Evolutionary conservation across 1,284 basidiomycete genomes (phyloP).

Genomic region (Ustilago crameri): DNA sequence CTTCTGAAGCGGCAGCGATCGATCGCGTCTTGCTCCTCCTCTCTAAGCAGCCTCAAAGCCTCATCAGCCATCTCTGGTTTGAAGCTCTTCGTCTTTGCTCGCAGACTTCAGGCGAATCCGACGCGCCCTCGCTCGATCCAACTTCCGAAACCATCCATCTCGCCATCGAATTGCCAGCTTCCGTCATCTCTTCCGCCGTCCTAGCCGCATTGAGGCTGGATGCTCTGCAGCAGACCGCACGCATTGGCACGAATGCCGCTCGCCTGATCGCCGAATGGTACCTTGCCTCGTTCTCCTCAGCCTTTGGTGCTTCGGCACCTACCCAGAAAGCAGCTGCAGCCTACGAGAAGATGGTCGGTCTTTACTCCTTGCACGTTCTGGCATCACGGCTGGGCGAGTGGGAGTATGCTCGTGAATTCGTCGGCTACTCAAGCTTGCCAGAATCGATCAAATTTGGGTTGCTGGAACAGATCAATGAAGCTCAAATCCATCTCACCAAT

Average conservation of each 20-base stretch:
- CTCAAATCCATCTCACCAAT: constrained; percentile 22
- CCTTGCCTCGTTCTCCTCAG: constrained; percentile 43
- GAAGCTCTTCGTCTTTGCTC: constrained; percentile 41
- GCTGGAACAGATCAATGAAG: constrained; percentile 45
- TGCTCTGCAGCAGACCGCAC: constrained; percentile 11
- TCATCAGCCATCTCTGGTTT: constrained; percentile 55
- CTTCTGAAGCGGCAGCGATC: constrained; percentile 13
- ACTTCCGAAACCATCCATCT: constrained; percentile 38
- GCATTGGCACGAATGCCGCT: constrained; percentile 43
- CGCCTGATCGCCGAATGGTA: constrained; percentile 57
- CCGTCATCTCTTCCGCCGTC: constrained; percentile 50
- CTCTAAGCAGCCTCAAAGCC: constrained; percentile 32
- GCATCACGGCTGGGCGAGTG: constrained; percentile 52
- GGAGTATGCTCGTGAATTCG: constrained; percentile 57
- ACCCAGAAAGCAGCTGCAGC: constrained; percentile 36
- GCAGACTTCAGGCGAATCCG: constrained; percentile 24
- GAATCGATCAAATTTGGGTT: constrained; percentile 41
- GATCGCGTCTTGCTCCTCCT: constrained; percentile 32
- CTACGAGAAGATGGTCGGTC: constrained; percentile 52
- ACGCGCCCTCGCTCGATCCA: constrained; percentile 43
- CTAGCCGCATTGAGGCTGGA: constrained; percentile 55
- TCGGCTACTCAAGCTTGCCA: constrained; percentile 51
- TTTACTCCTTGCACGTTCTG: constrained; percentile 57
- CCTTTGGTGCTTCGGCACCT: constrained; percentile 22
- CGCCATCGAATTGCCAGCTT: constrained; percentile 43